Base-by-base conservation (phyloP, 2,329 filamentous ascomycete species). In the Bertia moriformis region DNA sequence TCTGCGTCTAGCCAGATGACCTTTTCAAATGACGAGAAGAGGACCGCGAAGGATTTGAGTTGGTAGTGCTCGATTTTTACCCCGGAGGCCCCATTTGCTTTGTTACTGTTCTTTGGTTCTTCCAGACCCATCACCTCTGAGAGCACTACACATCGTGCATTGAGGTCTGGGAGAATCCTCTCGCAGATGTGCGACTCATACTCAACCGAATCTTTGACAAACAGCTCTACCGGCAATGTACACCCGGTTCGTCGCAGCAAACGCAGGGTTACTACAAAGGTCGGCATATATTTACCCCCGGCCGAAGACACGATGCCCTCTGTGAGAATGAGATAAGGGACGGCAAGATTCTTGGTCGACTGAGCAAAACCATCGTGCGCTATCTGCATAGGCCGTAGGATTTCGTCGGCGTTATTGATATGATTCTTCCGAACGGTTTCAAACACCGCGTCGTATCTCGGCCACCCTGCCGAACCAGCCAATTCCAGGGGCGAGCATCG, bases 31-130 rank as follows among this genome's bases (percentile, higher is more conserved):
- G 62, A 62, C 4, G 62, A 66, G 45, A 68, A 65, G 3, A 69
- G 51, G 46, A 69, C 60, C 1, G 64, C 59, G 24, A 69, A 59
- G 2, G 56, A 51, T 45, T 69, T 69, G 47, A 64, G 58, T 44
- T 68, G 65, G 47, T 63, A 69, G 24, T 59, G 56, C 14, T 53
- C 48, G 37, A 67, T 57, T 10, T 55, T 10, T 7, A 10, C 32
- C 10, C 32, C 32, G 32, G 32, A 15, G 15, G 17, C 32, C 7
- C 10, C 32, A 15, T 35, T 4, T 55, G n/a, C n/a, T n/a, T n/a
- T n/a, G n/a, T n/a, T n/a, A 12, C 54, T 7, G 15, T 35, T 17
- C 15, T 35, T 35, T n/a, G n/a, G n/a, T 10, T 54, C 22, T 10
- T 27, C 22, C 22, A 10, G 7, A 7, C 46, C 5, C 55, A 47